Evolutionary conservation across 495 filamentous ascomycete genomes (phyloP).

Genomic region (Lepraria neglecta): DNA sequence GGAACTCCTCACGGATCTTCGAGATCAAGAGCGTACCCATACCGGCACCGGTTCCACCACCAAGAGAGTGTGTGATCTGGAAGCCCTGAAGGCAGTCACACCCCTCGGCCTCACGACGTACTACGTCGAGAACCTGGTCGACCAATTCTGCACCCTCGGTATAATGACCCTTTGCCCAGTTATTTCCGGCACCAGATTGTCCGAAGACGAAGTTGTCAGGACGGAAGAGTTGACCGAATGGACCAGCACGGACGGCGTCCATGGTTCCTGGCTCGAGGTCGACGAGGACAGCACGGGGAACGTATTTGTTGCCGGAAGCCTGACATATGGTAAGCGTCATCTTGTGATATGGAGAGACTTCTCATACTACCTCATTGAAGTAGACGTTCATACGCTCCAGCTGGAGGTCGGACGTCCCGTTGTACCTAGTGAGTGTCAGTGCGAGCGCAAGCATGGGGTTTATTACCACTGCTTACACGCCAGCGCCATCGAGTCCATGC

Average conservation of each 20-base stretch:
- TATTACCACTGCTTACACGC: slow-evolving; percentile 57
- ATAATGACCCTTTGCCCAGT: slow-evolving; percentile 99
- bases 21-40: slow-evolving; percentile 99
- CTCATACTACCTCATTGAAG: slow-evolving; percentile 87
- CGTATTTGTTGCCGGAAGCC: slow-evolving; percentile 97
- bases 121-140: slow-evolving; percentile 95
- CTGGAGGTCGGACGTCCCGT: slow-evolving; percentile 96
- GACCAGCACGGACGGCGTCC: slow-evolving; percentile 98
- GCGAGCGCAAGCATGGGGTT: slow-evolving; percentile 3
- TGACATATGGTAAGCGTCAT: slow-evolving; percentile 32
- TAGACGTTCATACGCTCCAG: slow-evolving; percentile 99
- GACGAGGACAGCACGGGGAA: slow-evolving; percentile 98
- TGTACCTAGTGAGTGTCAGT: slow-evolving; percentile 59
- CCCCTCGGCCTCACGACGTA: slow-evolving; percentile 96
- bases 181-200: slow-evolving; percentile 99
- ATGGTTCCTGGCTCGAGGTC: slow-evolving; percentile 97
- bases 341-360: neutral
- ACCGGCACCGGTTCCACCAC: slow-evolving; percentile 99
- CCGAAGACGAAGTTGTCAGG: slow-evolving; percentile 99
- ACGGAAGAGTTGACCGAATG: slow-evolving; percentile 98
- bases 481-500: slow-evolving; percentile 96
- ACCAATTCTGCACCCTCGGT: slow-evolving; percentile 99
- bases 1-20: slow-evolving; percentile 99
- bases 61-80: slow-evolving; percentile 99
- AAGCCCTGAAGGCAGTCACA: slow-evolving; percentile 99